Conservation (phyloP, 73 alveolate genomes). For the Loxodes magnus region DNA sequence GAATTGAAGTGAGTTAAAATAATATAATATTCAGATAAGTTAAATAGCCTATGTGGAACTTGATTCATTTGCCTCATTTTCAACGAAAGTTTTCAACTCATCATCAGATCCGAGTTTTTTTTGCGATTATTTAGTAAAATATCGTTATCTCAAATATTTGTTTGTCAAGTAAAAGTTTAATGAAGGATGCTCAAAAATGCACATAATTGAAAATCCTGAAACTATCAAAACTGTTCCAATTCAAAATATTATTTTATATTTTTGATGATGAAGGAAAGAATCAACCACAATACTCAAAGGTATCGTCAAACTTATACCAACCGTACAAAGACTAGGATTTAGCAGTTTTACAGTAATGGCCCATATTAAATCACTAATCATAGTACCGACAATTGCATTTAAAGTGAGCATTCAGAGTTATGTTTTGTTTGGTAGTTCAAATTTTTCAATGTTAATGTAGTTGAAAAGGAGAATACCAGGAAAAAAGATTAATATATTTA, state of each 20-base stretch:
- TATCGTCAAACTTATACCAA: slow-evolving; percentile 33
- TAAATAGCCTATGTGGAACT: too few species aligned
- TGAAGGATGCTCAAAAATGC: slow-evolving; percentile 12
- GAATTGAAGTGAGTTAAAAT: too few species aligned
- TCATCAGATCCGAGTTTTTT: too few species aligned
- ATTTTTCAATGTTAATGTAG: slow-evolving; percentile 23
- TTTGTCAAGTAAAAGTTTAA: too few species aligned
- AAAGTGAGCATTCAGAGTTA: slow-evolving; percentile 14
- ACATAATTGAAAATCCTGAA: slow-evolving; percentile 6
- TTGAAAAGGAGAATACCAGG: slow-evolving; percentile 29
- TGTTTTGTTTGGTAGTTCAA: slow-evolving; percentile 19
- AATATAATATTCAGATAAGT: too few species aligned
- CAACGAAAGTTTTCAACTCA: too few species aligned
- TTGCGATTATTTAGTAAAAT: too few species aligned
- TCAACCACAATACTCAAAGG: slow-evolving; percentile 31
- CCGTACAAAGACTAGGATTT: slow-evolving; percentile 27
- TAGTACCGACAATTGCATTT: slow-evolving; percentile 33
- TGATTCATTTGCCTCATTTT: too few species aligned
- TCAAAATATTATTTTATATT: slow-evolving; percentile 5
- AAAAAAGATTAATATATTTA: slow-evolving; percentile 16
- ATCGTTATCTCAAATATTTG: too few species aligned
- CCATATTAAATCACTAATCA: slow-evolving; percentile 28
- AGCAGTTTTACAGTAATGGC: slow-evolving; percentile 23
- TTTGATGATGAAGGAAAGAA: slow-evolving; percentile 1
- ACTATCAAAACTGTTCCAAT: slow-evolving; percentile 16